Conservation (phyloP, 495 filamentous ascomycete genomes). For the Aspergillus kassunensis region DNA sequence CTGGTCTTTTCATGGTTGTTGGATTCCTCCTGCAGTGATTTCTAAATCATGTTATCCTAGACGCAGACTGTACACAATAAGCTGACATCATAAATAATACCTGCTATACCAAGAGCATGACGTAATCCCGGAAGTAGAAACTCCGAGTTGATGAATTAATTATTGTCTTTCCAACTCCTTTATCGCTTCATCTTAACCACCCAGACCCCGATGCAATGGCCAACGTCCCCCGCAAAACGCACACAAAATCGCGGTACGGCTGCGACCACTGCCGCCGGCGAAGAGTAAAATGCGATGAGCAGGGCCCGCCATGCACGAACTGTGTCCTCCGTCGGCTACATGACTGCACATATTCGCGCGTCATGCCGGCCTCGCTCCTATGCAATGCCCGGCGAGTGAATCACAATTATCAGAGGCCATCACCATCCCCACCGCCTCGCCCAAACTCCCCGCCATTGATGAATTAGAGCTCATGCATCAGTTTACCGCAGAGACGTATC, state of each 20-base stretch:
- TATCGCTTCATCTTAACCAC: too few relatives aligned
- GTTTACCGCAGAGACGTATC: constrained; percentile 22
- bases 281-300: constrained; percentile 41
- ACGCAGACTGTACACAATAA: too few relatives aligned
- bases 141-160: too few relatives aligned
- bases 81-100: too few relatives aligned
- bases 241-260: constrained; percentile 47
- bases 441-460: background rate
- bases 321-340: constrained; percentile 23
- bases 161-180: too few relatives aligned
- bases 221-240: constrained; percentile 22
- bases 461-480: constrained; percentile 27
- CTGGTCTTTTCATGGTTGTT: too few relatives aligned
- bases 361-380: constrained; percentile 13
- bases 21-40: too few relatives aligned
- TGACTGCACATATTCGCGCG: constrained; percentile 23
- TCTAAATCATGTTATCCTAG: too few relatives aligned
- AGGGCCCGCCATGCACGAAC: constrained; percentile 25
- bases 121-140: too few relatives aligned
- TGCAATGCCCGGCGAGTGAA: constrained; percentile 4
- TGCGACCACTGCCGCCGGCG: constrained; percentile 48
- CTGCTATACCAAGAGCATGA: too few relatives aligned
- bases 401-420: too few relatives aligned
- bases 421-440: too few relatives aligned
- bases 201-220: background rate